Evolutionary conservation across 2,329 filamentous ascomycete species (phyloP).

Genomic region (Penicillium rolfsii): DNA sequence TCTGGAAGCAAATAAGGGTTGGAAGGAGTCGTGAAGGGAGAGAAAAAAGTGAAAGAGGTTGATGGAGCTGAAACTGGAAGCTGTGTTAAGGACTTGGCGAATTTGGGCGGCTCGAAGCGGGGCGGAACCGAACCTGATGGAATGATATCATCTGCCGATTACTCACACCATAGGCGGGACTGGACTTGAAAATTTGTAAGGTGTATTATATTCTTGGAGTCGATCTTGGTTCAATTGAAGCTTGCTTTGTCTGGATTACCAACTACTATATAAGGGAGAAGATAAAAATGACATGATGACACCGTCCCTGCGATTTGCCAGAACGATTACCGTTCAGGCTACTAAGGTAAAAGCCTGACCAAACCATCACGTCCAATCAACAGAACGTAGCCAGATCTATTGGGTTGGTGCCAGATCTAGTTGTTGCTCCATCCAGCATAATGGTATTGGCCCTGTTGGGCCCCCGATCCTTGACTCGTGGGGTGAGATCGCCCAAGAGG

Average conservation of each 20-base stretch:
- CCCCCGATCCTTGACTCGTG: neutral
- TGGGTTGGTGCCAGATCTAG: neutral
- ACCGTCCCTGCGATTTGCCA: neutral
- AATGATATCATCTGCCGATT: slow-evolving; percentile 27
- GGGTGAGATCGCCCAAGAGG: slow-evolving; percentile 11
- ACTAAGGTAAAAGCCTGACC: neutral
- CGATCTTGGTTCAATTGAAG: neutral
- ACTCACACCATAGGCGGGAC: slow-evolving; percentile 13
- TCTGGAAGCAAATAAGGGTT: neutral
- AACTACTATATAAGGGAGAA: neutral
- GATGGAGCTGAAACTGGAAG: neutral
- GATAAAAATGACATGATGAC: neutral
- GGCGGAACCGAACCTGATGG: slow-evolving; percentile 22
- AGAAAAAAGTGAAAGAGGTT: neutral
- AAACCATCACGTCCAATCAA: neutral
- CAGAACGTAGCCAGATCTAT: neutral
- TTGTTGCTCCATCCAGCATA: neutral
- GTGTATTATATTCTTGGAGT: neutral
- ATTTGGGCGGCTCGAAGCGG: slow-evolving; percentile 10
- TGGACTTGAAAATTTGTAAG: neutral
- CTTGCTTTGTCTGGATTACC: neutral
- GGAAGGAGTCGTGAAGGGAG: neutral
- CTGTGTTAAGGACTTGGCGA: neutral
- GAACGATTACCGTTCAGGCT: neutral
- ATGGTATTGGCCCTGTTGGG: neutral